phyloP scores from a whole-genome alignment of 495 filamentous ascomycete species.

The Penicillium pancosmium region DNA sequence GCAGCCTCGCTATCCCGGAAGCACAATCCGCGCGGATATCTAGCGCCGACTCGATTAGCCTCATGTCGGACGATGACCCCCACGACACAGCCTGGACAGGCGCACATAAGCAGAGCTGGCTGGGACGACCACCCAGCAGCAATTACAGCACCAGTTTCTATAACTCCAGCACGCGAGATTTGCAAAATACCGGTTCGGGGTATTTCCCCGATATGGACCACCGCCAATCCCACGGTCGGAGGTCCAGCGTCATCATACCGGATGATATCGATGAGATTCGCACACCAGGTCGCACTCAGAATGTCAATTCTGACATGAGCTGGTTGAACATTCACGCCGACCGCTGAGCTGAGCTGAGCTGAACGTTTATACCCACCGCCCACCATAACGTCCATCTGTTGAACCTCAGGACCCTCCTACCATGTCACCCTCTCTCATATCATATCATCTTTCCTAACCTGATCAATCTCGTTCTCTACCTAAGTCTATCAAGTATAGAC shows the following conservation, averaged over 20 bases:
- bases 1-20: constrained; percentile 50
- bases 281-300: constrained; percentile 28
- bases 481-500: too few relatives aligned
- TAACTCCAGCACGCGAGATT: constrained; percentile 40
- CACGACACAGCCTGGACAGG: constrained; percentile 52
- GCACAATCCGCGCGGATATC: constrained; percentile 67
- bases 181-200: constrained; percentile 23
- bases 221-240: constrained; percentile 33
- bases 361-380: too few relatives aligned
- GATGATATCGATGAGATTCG: constrained; percentile 48
- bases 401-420: too few relatives aligned
- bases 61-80: constrained; percentile 55
- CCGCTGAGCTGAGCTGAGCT: constrained; percentile 23
- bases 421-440: background rate
- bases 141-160: constrained; percentile 60
- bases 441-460: background rate
- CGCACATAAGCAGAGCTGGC: constrained; percentile 47
- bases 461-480: constrained; percentile 6
- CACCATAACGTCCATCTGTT: too few relatives aligned
- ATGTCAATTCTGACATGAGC: constrained; percentile 66
- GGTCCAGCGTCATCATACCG: constrained; percentile 39
- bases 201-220: constrained; percentile 20
- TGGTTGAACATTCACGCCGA: constrained; percentile 67
- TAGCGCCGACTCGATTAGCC: constrained; percentile 58
- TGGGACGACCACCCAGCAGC: constrained; percentile 59